A percentile compares a stretch with the other conserved stretches of the same genome.
phyloP scores from a whole-genome alignment of 1,284 basidiomycete genomes.

The Takashimella tepidaria region DNA sequence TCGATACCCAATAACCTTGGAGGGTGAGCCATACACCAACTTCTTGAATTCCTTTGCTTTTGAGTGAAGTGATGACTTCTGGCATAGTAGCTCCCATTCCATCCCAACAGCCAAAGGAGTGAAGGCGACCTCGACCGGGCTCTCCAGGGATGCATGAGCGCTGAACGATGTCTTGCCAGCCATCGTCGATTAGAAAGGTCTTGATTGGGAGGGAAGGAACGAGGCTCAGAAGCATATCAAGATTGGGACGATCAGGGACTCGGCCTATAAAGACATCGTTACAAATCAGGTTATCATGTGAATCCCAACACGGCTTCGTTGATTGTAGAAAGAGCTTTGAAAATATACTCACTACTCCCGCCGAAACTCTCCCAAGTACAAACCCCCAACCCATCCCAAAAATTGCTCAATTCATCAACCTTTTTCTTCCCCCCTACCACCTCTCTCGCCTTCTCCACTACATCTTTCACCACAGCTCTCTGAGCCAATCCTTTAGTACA shows the following conservation, averaged over 20 bases:
- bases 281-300: neutral
- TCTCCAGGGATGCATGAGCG: neutral
- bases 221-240: constrained; percentile 16
- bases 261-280: neutral
- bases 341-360: constrained; percentile 7
- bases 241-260: constrained; percentile 9
- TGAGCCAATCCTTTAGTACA: constrained; percentile 3
- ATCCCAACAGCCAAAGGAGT: constrained; percentile 15
- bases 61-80: constrained; percentile 17
- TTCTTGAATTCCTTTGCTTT: constrained; percentile 14
- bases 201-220: constrained; percentile 24
- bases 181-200: constrained; percentile 37
- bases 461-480: constrained; percentile 12
- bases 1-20: constrained; percentile 36
- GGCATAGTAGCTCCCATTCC: constrained; percentile 16
- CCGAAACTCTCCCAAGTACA: constrained; percentile 21
- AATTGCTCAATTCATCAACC: neutral
- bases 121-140: constrained; percentile 3
- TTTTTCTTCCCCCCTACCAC: constrained; percentile 11
- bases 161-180: constrained; percentile 31
- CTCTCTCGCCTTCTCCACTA: constrained; percentile 15
- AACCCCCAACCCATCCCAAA: constrained; percentile 24
- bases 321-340: too few relatives aligned
- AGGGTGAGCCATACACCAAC: constrained; percentile 15
- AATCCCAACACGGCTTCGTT: too few relatives aligned